Conservation (phyloP, 108 stramenopile species). For the Stephanodiscus minutulus region DNA sequence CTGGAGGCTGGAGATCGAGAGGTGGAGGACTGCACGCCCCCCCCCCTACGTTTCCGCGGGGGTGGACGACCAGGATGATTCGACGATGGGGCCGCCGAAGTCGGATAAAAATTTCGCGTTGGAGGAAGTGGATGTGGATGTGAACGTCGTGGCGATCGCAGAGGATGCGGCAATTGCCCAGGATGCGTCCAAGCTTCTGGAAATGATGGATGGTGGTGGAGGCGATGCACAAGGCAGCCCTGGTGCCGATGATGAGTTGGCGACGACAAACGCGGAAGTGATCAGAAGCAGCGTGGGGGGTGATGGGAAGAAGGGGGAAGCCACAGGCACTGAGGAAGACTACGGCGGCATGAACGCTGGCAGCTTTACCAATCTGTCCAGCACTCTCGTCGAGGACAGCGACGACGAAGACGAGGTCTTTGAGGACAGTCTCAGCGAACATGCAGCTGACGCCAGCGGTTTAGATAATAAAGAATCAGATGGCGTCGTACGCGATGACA, state of each 20-base stretch:
- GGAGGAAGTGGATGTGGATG: neutral
- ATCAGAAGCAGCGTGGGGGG: neutral
- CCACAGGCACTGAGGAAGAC: neutral
- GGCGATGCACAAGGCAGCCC: neutral
- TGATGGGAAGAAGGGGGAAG: neutral
- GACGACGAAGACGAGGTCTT: constrained; percentile 34
- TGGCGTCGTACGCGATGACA: constrained; percentile 17
- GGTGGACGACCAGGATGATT: constrained; percentile 3
- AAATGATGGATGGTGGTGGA: neutral
- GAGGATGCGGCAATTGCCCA: constrained; percentile 12
- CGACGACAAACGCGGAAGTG: neutral
- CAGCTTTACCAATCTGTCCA: neutral
- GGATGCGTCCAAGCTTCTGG: constrained; percentile 6
- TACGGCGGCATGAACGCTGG: neutral
- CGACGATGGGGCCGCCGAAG: neutral
- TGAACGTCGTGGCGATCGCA: constrained; percentile 13
- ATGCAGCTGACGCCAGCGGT: neutral
- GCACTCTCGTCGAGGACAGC: constrained; percentile 20
- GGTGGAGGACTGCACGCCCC: constrained; percentile 39
- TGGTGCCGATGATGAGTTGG: neutral
- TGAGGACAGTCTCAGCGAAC: constrained; percentile 17
- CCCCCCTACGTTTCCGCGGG: constrained; percentile 32
- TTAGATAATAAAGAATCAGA: constrained; percentile 33
- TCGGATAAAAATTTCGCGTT: constrained; percentile 1
- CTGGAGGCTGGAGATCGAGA: constrained; percentile 31